Evolutionary conservation across 768 basidiomycete species (phyloP), one percentile per base, ranked within the genome.

Genomic region (Nidularia pulvinata): DNA sequence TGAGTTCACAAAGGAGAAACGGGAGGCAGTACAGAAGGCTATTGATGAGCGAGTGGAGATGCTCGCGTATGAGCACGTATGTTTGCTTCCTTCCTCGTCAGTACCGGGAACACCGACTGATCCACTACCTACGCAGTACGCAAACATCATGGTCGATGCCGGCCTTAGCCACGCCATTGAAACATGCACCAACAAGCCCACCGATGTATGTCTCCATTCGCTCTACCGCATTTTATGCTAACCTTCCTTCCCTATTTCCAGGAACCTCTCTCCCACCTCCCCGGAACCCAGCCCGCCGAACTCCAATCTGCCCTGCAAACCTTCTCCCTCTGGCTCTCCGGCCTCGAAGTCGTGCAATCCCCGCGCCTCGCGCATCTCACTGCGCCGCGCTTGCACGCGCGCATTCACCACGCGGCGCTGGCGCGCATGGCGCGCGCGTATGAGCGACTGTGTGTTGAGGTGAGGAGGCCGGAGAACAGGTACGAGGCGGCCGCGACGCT

Each of bases 401-500:
- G 77, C 33, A 85, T 98, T 6, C 96, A 98, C 63, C 86, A 85
- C 7, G 80, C 81, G 14, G 91, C 91, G 1, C 72, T 98, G 55
- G 72, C 73, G 34, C 77, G 85, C 10, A 72, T 98, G 55, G 88
- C 82, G 2, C 69, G 67, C 33, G 84, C 86, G 2, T 99, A 98
- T 69, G 78, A 73, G 7, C 64, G 75, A 56, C 71, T 98, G 2
- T 95, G 89, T 65, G 87, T 86, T 46, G 83, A 86, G 52, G 89
- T 98, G 13, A 80, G 82, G 63, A 84, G 82, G 51, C 80, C 85
- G 42, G 81, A 83, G 67, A 93, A 93, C 57, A 80, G 78, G 66
- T 99, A 98, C 63, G 95, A 98, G 71, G 95, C 95, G n/a, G 91
- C 86, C 13, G 80, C 85, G 55, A 95, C 94, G 19, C 66, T 96